Percentiles rank a stretch among this genome's conserved stretches.
Conservation (phyloP, 352 stramenopile genomes). For the Elongisporangium undulatum region DNA sequence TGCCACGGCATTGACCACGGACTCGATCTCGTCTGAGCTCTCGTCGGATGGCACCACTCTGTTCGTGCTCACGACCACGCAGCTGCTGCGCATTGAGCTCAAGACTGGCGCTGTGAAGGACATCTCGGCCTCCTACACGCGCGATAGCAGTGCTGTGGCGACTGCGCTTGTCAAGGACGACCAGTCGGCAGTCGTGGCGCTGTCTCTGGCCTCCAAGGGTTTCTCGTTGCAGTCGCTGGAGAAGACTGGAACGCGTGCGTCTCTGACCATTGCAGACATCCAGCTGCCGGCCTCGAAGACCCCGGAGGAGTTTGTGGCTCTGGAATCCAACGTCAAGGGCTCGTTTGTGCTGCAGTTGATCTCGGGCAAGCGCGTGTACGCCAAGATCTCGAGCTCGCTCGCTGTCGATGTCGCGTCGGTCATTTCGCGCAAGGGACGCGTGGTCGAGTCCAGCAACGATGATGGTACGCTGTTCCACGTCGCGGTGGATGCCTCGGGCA, state of each 20-base stretch:
- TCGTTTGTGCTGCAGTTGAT: constrained; percentile 43
- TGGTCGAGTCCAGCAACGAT: constrained; percentile 55
- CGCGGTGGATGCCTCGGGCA: constrained; percentile 12
- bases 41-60: constrained; percentile 38
- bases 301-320: constrained; percentile 22
- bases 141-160: constrained; percentile 6
- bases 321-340: constrained; percentile 38
- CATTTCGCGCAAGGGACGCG: constrained; percentile 28
- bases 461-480: constrained; percentile 57
- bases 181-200: constrained; percentile 23
- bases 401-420: constrained; percentile 31
- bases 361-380: constrained; percentile 55
- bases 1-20: constrained; percentile 18
- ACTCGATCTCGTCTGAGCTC: constrained; percentile 33
- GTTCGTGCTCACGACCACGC: constrained; percentile 37
- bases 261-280: constrained; percentile 1
- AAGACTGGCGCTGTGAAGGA: constrained; percentile 9
- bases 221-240: constrained; percentile 36
- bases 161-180: constrained; percentile 27
- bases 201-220: constrained; percentile 23
- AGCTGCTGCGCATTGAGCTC: constrained; percentile 41
- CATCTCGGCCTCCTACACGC: not conserved
- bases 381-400: constrained; percentile 39
- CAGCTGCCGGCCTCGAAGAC: constrained; percentile 7
- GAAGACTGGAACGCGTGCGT: constrained; percentile 12